A percentile compares a stretch with the other conserved stretches of the same genome.
Evolutionary conservation across 202 grass and related monocot species (phyloP).

Genomic region (Elaeis oleifera): DNA sequence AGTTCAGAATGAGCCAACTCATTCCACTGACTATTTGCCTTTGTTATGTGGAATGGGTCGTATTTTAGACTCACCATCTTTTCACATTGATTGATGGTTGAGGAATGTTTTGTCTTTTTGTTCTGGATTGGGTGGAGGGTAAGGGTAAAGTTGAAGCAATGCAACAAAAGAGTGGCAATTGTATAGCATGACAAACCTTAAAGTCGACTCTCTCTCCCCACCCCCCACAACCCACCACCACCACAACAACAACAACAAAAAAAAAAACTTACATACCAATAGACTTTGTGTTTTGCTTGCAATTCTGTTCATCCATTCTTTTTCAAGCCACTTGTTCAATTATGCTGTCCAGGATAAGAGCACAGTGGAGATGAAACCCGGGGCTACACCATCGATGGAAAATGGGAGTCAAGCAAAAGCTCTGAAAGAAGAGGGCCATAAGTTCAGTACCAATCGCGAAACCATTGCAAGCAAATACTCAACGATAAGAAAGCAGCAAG

Average conservation of each 20-base stretch:
- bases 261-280: no score
- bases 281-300: no score
- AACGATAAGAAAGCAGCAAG: slow-evolving; percentile 62
- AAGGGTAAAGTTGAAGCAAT: no score
- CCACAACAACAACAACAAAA: no score
- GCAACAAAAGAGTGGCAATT: no score
- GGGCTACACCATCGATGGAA: slow-evolving; percentile 36
- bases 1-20: no score
- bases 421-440: slow-evolving; percentile 31
- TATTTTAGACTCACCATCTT: no score
- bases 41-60: neutral
- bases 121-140: neutral
- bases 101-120: slow-evolving; percentile 4
- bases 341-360: slow-evolving; percentile 42
- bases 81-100: no score
- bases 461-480: slow-evolving; percentile 67
- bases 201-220: no score
- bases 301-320: neutral
- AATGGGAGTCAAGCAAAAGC: slow-evolving; percentile 29
- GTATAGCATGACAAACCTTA: no score
- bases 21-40: neutral
- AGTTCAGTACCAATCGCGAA: slow-evolving; percentile 56
- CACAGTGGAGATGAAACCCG: slow-evolving; percentile 48
- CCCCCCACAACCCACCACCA: no score
- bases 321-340: neutral